Conservation (phyloP, 345 rosid genomes). For the Eucalyptus marginata region DNA sequence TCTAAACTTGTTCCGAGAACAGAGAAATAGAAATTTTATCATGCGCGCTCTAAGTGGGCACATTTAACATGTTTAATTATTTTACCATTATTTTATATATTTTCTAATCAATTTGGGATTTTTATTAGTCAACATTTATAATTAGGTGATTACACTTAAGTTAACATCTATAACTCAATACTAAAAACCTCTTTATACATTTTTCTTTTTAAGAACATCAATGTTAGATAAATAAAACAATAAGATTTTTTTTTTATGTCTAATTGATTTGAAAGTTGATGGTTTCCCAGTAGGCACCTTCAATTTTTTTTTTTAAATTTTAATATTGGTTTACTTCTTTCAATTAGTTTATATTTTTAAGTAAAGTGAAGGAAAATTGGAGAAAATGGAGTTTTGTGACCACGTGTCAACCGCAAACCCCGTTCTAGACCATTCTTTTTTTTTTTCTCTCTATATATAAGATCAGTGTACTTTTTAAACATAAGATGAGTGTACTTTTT, state of each 20-base stretch:
- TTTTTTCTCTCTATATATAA: no score
- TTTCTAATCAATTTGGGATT: not conserved
- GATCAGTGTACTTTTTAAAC: not conserved
- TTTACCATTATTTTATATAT: not conserved
- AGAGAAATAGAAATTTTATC: no score
- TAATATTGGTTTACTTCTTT: not conserved
- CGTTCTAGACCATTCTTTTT: no score
- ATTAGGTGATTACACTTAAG: not conserved
- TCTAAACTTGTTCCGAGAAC: rapidly evolving
- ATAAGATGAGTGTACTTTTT: not conserved
- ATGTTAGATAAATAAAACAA: not conserved
- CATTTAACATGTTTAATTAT: not conserved
- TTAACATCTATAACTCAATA: not conserved
- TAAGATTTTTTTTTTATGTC: not conserved
- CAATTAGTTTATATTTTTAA: no score
- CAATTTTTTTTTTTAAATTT: not conserved
- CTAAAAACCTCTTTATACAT: not conserved
- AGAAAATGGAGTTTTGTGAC: not conserved
- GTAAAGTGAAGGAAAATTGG: not conserved
- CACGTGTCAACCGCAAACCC: not conserved
- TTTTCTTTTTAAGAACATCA: not conserved
- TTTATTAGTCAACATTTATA: not conserved
- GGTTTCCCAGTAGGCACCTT: not conserved
- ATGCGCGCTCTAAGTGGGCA: not conserved
- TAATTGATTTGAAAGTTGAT: not conserved